A percentile compares a stretch with the other conserved stretches of the same genome.
Conservation (phyloP, 2,329 filamentous ascomycete genomes). For the Colletotrichum lupini region DNA sequence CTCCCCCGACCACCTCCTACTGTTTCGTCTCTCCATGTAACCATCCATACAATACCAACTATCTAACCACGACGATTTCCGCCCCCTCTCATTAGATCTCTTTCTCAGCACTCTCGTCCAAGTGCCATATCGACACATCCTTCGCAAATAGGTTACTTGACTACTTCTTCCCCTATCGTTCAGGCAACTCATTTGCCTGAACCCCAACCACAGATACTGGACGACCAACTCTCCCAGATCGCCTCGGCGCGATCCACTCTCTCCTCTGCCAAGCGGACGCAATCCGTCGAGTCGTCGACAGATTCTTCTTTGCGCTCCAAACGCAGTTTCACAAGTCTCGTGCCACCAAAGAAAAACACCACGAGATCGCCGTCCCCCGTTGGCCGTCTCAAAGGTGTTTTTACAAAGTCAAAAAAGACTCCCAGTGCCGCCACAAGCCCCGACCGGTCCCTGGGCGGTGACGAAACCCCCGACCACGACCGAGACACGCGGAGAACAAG, state of each 20-base stretch:
- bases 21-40: conserved; percentile 24
- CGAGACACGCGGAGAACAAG: conserved; percentile 25
- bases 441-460: conserved; percentile 40
- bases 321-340: conserved; percentile 51
- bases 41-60: conserved; percentile 23
- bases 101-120: conserved; percentile 46
- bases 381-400: conserved; percentile 78
- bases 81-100: conserved; percentile 24
- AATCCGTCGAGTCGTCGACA: conserved; percentile 44
- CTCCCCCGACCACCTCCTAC: conserved; percentile 33
- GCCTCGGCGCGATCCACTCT: conserved; percentile 49
- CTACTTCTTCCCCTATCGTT: conserved; percentile 75
- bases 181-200: conserved; percentile 65
- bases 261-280: conserved; percentile 47
- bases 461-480: conserved; percentile 33
- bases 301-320: conserved; percentile 42
- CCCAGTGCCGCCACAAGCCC: conserved; percentile 55
- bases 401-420: conserved; percentile 65
- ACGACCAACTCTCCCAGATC: conserved; percentile 42
- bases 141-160: conserved; percentile 75
- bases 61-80: conserved; percentile 24
- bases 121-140: conserved; percentile 65
- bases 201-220: conserved; percentile 54
- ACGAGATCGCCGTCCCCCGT: conserved; percentile 76
- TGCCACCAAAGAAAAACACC: conserved; percentile 53